These are phyloP conservation scores for Cardiospermum halicacabum DNA, from an alignment of 345 rosid species.

Conservation along the genomic window DNA sequence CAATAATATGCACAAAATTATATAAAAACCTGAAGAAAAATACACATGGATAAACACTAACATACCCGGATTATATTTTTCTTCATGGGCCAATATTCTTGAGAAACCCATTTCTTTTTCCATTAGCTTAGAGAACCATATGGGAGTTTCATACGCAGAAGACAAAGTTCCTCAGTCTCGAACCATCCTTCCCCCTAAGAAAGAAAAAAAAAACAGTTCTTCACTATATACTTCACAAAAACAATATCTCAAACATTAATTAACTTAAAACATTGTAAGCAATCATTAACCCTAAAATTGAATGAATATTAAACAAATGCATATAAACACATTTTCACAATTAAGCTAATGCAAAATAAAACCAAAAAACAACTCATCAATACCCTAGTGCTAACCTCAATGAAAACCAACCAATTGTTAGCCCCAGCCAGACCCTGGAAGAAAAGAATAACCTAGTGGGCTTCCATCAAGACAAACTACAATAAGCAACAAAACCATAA, in stretches of 20 bases:
- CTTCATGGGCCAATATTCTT: constrained; percentile 61
- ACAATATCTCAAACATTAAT: too few relatives aligned
- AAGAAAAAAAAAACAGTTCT: neutral
- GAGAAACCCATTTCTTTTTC: constrained; percentile 57
- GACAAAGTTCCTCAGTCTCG: constrained; percentile 57
- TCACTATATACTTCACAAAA: too few relatives aligned
- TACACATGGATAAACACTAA: too few relatives aligned
- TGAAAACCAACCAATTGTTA: constrained; percentile 72
- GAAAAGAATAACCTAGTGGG: constrained; percentile 84
- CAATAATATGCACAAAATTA: too few relatives aligned
- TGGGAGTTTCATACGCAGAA: constrained; percentile 51
- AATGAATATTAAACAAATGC: too few relatives aligned
- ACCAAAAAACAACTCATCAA: too few relatives aligned
- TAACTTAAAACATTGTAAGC: too few relatives aligned
- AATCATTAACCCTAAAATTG: too few relatives aligned
- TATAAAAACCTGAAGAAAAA: too few relatives aligned
- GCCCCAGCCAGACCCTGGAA: constrained; percentile 80
- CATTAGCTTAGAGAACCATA: constrained; percentile 86
- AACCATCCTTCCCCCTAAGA: constrained; percentile 98
- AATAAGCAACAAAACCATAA: too few relatives aligned
- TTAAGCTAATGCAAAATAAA: too few relatives aligned
- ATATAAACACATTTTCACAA: too few relatives aligned
- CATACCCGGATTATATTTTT: constrained; percentile 67
- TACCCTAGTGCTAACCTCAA: constrained; percentile 94
- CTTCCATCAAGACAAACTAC: constrained; percentile 97